Evolutionary conservation across 495 filamentous ascomycete species (phyloP).

Genomic region (Neurospora sp.): DNA sequence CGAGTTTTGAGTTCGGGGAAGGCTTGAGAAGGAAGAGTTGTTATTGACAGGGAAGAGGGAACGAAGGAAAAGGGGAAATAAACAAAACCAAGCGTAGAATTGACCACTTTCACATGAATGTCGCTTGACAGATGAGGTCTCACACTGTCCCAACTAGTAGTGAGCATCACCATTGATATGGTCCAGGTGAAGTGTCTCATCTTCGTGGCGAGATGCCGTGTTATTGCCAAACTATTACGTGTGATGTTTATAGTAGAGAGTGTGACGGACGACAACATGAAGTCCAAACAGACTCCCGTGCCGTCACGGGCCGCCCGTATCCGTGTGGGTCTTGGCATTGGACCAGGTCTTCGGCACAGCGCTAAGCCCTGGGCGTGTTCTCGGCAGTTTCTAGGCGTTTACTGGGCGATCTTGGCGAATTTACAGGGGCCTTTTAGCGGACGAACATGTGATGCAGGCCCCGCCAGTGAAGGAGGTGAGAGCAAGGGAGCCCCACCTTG

Average conservation of each 20-base stretch:
- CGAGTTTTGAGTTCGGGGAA: neutral
- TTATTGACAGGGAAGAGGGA: neutral
- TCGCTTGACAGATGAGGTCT: neutral
- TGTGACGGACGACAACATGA: neutral
- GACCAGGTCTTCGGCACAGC: neutral
- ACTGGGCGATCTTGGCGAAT: neutral
- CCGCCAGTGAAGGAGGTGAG: neutral
- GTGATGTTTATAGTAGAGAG: neutral
- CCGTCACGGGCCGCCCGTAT: neutral
- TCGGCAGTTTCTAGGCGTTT: neutral
- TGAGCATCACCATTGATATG: neutral
- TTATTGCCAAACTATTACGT: neutral
- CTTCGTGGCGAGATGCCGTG: neutral
- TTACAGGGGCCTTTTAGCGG: neutral
- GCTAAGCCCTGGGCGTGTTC: neutral
- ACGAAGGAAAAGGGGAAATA: neutral
- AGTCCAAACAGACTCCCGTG: neutral
- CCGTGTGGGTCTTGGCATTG: neutral
- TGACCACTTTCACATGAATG: neutral
- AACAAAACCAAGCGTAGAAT: neutral
- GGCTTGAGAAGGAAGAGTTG: neutral
- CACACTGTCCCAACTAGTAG: neutral
- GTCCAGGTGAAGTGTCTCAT: neutral
- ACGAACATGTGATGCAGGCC: neutral
- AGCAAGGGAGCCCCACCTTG: neutral